Percentiles rank a stretch among this genome's conserved stretches.
Evolutionary conservation across 2,329 filamentous ascomycete genomes (phyloP).

Genomic region (Leptographium wingfieldii): DNA sequence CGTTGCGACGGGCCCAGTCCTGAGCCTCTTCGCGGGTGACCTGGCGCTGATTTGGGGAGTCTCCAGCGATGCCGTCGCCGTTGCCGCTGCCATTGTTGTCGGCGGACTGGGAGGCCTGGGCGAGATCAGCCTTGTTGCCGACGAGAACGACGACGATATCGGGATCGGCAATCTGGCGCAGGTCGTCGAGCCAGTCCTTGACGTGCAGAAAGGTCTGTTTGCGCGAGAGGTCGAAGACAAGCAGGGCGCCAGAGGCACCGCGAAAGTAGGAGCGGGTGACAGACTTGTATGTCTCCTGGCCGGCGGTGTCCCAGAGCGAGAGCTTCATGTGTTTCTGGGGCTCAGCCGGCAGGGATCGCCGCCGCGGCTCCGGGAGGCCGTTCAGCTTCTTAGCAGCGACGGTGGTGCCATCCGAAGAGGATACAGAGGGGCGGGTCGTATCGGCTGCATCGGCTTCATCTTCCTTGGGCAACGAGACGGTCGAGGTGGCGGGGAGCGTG

Average conservation of each 20-base stretch:
- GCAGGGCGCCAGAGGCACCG: constrained; percentile 56
- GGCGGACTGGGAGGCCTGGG: constrained; percentile 21
- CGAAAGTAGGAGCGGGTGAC: constrained; percentile 92
- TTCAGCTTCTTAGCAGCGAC: constrained; percentile 13
- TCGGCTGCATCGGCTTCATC: background rate
- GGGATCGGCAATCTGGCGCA: constrained; percentile 88
- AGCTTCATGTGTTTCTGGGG: constrained; percentile 79
- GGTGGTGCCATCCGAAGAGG: constrained; percentile 12
- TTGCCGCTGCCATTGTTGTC: background rate
- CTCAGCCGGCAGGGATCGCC: constrained; percentile 9
- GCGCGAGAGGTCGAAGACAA: constrained; percentile 91
- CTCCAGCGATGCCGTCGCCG: constrained; percentile 18
- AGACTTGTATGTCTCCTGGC: constrained; percentile 94
- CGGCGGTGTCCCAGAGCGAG: constrained; percentile 88
- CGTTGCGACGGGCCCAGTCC: constrained; percentile 77
- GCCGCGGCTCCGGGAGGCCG: constrained; percentile 38
- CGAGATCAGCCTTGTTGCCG: constrained; percentile 84
- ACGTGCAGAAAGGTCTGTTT: constrained; percentile 76
- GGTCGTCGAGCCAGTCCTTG: constrained; percentile 85
- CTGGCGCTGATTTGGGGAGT: constrained; percentile 53
- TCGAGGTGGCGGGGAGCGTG: constrained; percentile 1
- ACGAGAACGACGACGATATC: constrained; percentile 91
- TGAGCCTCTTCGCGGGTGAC: constrained; percentile 75
- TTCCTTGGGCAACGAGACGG: background rate
- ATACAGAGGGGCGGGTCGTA: constrained; percentile 5